Percentiles rank a stretch among this genome's conserved stretches.
These are phyloP conservation scores for Lactifluus volemus DNA, from an alignment of 768 basidiomycete genomes.

Conservation along the genomic window DNA sequence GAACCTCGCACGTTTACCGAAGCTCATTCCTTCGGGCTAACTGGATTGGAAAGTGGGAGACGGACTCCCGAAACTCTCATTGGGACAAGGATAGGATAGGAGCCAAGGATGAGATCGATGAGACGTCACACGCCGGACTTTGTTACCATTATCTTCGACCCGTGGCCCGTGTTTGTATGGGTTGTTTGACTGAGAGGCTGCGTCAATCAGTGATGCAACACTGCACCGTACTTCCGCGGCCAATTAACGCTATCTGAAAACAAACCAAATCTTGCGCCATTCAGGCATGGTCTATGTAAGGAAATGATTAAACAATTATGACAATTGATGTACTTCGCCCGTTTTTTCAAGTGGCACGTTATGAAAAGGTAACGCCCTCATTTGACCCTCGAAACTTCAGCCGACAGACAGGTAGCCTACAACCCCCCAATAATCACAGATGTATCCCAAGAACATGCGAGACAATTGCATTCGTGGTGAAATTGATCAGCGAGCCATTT, in stretches of 20 bases:
- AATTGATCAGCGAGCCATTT: slow-evolving; percentile 61
- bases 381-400: slow-evolving; percentile 12
- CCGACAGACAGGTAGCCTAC: slow-evolving; percentile 42
- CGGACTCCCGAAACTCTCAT: slow-evolving; percentile 24
- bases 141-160: neutral
- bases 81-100: slow-evolving; percentile 26
- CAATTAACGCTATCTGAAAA: slow-evolving; percentile 51
- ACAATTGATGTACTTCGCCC: slow-evolving; percentile 11
- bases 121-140: slow-evolving; percentile 26
- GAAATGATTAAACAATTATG: slow-evolving; percentile 28
- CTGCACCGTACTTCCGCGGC: slow-evolving; percentile 54
- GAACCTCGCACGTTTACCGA: neutral
- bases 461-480: slow-evolving; percentile 60
- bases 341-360: slow-evolving; percentile 20
- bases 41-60: slow-evolving; percentile 37
- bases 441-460: slow-evolving; percentile 47
- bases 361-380: slow-evolving; percentile 1
- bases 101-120: slow-evolving; percentile 34
- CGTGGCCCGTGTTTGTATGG: slow-evolving; percentile 18
- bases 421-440: slow-evolving; percentile 55
- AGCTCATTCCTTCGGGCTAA: slow-evolving; percentile 27
- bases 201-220: slow-evolving; percentile 33
- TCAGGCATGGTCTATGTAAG: slow-evolving; percentile 36
- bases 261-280: slow-evolving; percentile 53
- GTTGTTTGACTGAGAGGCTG: neutral